Evolutionary conservation across 2,329 filamentous ascomycete species (phyloP), one percentile per base, ranked within the genome.

Genomic region (Colletotrichum sp.): DNA sequence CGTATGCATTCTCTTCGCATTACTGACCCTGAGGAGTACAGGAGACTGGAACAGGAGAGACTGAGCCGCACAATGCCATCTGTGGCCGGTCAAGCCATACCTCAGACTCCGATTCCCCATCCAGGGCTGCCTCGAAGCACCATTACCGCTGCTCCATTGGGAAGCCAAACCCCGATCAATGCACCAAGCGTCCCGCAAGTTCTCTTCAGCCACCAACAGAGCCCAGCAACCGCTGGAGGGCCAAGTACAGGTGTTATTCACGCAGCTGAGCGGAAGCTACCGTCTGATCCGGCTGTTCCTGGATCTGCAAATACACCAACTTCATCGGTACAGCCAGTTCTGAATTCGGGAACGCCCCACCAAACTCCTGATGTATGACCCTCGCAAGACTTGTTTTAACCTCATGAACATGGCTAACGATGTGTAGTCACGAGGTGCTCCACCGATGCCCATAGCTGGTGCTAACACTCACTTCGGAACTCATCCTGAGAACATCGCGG

Each of bases 401-500:
- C 26, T 32, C 3, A 22, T 71, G 60, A 69, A 76, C 59, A 52
- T 32, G 6, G 22, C 26, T 52, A 12, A 52, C 44, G 44, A 52
- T 24, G 16, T 36, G 39, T 39, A 76, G 74, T 13, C 55, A 32
- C 70, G 22, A 62, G 70, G 48, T 22, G 32, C 48, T n/a, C 44
- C 76, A 1, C 84, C 83, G 10, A 77, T 83, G 73, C 85, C 85
- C 6, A 81, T 86, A 32, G 77, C 79, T 13, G 82, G 85, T 52
- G 79, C 84, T 22, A 83, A 86, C 64, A 86, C 85, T 3, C 86
- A 81, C 71, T 85, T 87, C 75, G 82, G 82, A 59, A 57, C 77
- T 8, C 70, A 68, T n/a, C 57, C 62, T 13, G 70, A 64, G 32
- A 65, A 44, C 10, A 78, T 63, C 3, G 36, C 65, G 30, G 67